Evolutionary conservation across 805 yeast genomes (phyloP).

Genomic region (Wickerhamomyces hampshirensis): DNA sequence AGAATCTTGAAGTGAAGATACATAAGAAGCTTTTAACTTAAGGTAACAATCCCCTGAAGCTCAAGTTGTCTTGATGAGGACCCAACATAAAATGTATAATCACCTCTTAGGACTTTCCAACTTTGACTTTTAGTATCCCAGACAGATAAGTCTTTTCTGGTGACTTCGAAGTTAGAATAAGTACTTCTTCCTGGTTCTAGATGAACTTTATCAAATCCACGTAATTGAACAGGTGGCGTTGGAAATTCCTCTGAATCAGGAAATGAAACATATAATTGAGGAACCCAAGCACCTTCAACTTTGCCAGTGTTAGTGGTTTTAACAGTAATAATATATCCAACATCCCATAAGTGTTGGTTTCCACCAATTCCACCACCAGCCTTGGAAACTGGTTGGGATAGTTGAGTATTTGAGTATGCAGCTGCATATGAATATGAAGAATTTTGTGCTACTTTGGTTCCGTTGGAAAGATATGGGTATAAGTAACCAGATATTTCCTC

Average conservation of each 20-base stretch:
- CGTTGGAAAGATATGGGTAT: conserved; percentile 37
- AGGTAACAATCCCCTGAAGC: conserved; percentile 28
- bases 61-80: conserved; percentile 40
- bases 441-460: too few species aligned
- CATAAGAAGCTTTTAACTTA: too few species aligned
- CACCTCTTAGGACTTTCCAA: conserved; percentile 53
- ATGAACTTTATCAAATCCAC: conserved; percentile 51
- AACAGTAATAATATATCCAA: conserved; percentile 39
- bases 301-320: conserved; percentile 44
- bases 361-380: conserved; percentile 49
- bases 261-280: conserved; percentile 48
- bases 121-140: conserved; percentile 49
- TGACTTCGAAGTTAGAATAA: conserved; percentile 35
- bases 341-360: conserved; percentile 52
- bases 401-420: conserved; percentile 25
- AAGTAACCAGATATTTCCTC: conserved; percentile 43
- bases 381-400: conserved; percentile 18
- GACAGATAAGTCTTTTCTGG: conserved; percentile 45
- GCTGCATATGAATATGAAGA: conserved; percentile 26
- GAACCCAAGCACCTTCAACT: conserved; percentile 41
- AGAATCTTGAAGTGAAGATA: too few species aligned
- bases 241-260: conserved; percentile 33
- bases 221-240: conserved; percentile 44
- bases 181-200: conserved; percentile 34
- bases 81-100: conserved; percentile 44